Evolutionary conservation across 2,329 filamentous ascomycete species (phyloP), one percentile per base, ranked within the genome.

Genomic region (Pestalotiopsis sp.): DNA sequence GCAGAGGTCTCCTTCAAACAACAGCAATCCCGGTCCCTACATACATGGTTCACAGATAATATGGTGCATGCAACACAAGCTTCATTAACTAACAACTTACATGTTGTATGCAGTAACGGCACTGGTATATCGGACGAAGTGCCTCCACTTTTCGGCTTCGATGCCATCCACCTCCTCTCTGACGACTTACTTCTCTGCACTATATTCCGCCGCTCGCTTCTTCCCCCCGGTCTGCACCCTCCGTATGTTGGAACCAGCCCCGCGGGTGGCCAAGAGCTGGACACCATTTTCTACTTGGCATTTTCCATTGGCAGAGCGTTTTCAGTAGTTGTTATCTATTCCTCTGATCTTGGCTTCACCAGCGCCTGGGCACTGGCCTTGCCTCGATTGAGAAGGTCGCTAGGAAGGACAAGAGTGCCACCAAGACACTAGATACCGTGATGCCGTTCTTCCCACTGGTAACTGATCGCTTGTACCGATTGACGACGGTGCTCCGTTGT

Each of bases 311-410:
- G 31, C 59, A 39, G 57, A 36, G 27, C 59, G 4, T 41, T n/a
- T 27, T n/a, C 3, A 20, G n/a, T 17, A 36, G 7, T 39, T 36
- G 59, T 36, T 62, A 62, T 62, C 59, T 20, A n/a, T 36, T 62
- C 57, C 7, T 36, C 25, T 36, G 36, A 12, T 62, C 59, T 62
- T n/a, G 59, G 20, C 59, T 31, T 20, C 38, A 27, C 27, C 59
- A 17, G 11, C 14, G 25, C 38, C 31, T 27, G 14, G 20, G 31
- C 31, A 38, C 17, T 36, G 59, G 13, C 39, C 61, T 49, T 64
- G 39, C 27, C 61, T 64, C 61, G 25, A 64, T 49, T 64, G 61
- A 64, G 61, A 45, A 64, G 61, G 61, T 64, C 20, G 39, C 14
- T 39, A 49, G 20, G 25, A 39, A 41, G 23, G 23, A 62, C 59